These are phyloP conservation scores for Dentipellis fragilis DNA, from an alignment of 768 basidiomycete genomes.

Conservation along the genomic window DNA sequence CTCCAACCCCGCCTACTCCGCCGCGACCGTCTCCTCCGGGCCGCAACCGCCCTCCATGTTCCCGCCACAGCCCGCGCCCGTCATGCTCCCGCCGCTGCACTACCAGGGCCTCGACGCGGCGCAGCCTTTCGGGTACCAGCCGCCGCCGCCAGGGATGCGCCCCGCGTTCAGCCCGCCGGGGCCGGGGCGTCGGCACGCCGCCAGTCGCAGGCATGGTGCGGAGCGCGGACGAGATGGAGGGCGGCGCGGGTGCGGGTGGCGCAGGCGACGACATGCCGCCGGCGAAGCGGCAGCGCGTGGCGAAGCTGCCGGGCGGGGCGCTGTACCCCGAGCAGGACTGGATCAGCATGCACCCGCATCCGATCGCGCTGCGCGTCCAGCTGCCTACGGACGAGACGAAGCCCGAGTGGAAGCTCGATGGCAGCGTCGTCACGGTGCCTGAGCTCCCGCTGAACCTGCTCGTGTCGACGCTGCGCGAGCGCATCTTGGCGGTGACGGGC, in stretches of 20 bases:
- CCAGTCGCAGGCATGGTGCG: slow-evolving; percentile 65
- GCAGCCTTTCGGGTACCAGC: slow-evolving; percentile 74
- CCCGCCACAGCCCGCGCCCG: slow-evolving; percentile 46
- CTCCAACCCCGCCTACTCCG: slow-evolving; percentile 49
- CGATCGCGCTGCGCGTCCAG: slow-evolving; percentile 78
- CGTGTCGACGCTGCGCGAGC: slow-evolving; percentile 84
- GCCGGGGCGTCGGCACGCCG: slow-evolving; percentile 31
- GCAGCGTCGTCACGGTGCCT: slow-evolving; percentile 61
- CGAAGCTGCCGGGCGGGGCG: slow-evolving; percentile 76
- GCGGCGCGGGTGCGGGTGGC: slow-evolving; percentile 25
- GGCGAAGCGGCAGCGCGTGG: slow-evolving; percentile 80
- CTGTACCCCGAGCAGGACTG: slow-evolving; percentile 85
- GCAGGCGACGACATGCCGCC: slow-evolving; percentile 48
- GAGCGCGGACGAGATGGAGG: slow-evolving; percentile 76
- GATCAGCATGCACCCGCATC: slow-evolving; percentile 88
- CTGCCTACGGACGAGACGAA: slow-evolving; percentile 75
- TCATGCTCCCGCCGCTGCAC: slow-evolving; percentile 79
- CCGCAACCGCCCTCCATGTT: slow-evolving; percentile 82
- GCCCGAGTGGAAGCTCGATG: slow-evolving; percentile 91
- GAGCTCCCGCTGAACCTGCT: slow-evolving; percentile 79
- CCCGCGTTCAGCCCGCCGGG: slow-evolving; percentile 53
- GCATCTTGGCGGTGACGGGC: slow-evolving; percentile 70
- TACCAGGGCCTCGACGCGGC: slow-evolving; percentile 71
- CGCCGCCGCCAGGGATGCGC: slow-evolving; percentile 31
- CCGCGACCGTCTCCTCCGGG: slow-evolving; percentile 83